These are phyloP conservation scores for Phytopythium aichiense DNA, from an alignment of 352 stramenopile genomes.

Conservation along the genomic window DNA sequence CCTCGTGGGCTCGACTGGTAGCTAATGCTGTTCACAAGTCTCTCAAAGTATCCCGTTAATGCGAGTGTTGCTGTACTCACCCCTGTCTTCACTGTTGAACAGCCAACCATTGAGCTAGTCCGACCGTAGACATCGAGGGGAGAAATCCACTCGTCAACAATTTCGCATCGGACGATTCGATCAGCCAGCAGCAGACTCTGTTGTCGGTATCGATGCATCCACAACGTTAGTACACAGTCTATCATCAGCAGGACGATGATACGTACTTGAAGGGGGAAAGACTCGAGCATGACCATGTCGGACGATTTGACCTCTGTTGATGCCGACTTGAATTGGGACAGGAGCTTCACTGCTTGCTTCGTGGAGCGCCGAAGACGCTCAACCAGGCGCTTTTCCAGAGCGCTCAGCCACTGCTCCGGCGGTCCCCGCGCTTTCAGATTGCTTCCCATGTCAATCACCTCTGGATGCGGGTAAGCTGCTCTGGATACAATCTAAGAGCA, in stretches of 20 bases:
- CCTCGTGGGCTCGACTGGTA: not conserved
- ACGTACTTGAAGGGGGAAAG: conserved; percentile 27
- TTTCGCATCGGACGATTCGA: conserved; percentile 31
- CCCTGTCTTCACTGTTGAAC: too few relatives aligned
- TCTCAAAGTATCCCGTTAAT: not conserved
- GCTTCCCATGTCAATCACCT: conserved; percentile 60
- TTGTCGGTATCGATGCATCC: not conserved
- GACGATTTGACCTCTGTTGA: not conserved
- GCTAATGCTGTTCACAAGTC: not conserved
- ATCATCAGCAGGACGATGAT: not conserved
- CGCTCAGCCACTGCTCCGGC: conserved; percentile 60
- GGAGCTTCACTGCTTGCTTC: conserved; percentile 31
- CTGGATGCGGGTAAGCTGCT: conserved; percentile 20
- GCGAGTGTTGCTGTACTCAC: not conserved
- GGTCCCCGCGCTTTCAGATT: conserved; percentile 70
- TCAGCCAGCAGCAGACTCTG: conserved; percentile 49
- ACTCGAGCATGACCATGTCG: not conserved
- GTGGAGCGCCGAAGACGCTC: conserved; percentile 55
- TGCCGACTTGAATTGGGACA: conserved; percentile 12
- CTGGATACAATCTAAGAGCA: conserved; percentile 30
- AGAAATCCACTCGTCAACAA: conserved; percentile 26
- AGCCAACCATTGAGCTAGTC: too few relatives aligned
- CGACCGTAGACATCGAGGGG: not conserved
- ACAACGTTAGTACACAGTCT: not conserved
- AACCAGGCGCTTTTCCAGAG: conserved; percentile 50